Base-by-base conservation (phyloP, 257 asterid genomes). In the Verbascum thapsus region DNA sequence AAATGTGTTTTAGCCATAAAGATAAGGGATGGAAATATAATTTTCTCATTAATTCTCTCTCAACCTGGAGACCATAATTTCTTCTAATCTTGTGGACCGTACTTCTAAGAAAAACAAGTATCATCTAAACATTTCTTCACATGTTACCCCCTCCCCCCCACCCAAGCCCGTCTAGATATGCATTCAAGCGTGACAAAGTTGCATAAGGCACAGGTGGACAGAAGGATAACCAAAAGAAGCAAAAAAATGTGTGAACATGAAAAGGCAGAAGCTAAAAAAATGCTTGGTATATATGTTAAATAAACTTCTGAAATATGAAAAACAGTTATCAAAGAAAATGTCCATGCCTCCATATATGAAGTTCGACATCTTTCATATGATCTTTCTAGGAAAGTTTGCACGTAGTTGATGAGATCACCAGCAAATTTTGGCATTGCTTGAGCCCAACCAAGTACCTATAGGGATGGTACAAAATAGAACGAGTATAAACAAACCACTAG, bases 361-460 rank as follows among this genome's bases (percentile, higher is more conserved):
- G 99, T 85, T 55, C 99, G 92, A 55, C 99, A 94, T 84, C 99
- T 94, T 81, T 94, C 99, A 67, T 90, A 94, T 71, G 99, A 72
- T 71, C 99, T 81, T 78, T 94, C 99, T 52, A 94, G 97, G 75
- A 94, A 90, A 58, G 96, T 87, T 80, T 84, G 95, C 73, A 90
- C 89, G 67, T 90, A 94, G 78, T 74, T 85, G 80, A 87, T 82
- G 69, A 94, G 88, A 72, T 86, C 97, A 60, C 69, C 80, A 63
- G 97, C 78, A 81, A 90, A 94, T 80, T 90, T 94, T 63, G 99
- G 99, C 99, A 90, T 84, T 78, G 99, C 94, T 82, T 94, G 97
- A 53, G 96, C 97, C 99, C 99, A 94, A 19, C 96, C 92, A 78
- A 94, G 90, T 62, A 94, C 97, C 99, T 94, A 71, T 38, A 73